phyloP scores from a whole-genome alignment of 1,284 basidiomycete genomes.

The Trichosporon sp. region DNA sequence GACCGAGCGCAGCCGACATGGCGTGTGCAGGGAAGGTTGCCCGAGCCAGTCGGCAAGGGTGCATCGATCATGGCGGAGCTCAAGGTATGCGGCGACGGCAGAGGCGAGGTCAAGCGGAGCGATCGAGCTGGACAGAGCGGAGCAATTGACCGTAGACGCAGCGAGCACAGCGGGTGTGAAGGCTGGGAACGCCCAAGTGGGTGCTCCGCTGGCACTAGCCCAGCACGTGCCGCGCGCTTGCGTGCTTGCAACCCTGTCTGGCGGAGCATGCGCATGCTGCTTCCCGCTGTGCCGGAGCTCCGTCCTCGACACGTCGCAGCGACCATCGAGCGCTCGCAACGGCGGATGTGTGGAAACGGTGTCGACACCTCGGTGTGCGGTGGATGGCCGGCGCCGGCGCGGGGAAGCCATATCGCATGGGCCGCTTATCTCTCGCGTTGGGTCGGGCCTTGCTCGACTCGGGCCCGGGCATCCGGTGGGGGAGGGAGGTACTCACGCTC shows the following conservation, averaged over 20 bases:
- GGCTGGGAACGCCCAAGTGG: neutral
- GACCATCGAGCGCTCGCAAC: too few relatives aligned
- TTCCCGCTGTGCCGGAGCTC: neutral
- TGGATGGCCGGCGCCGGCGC: neutral
- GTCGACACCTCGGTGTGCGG: too few relatives aligned
- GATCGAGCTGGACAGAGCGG: neutral
- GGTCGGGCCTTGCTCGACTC: too few relatives aligned
- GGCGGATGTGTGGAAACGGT: too few relatives aligned
- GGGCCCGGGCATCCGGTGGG: neutral
- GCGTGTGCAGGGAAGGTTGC: neutral
- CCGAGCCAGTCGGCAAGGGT: too few relatives aligned
- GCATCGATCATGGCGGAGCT: neutral
- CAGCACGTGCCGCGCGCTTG: neutral
- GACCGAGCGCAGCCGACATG: neutral
- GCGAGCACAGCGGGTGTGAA: neutral
- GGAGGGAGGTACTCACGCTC: conserved; percentile 5
- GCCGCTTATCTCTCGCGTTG: neutral
- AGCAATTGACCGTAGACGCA: too few relatives aligned
- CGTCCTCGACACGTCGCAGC: neutral
- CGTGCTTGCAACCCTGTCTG: neutral
- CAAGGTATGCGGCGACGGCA: too few relatives aligned
- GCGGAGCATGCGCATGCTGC: neutral
- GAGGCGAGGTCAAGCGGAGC: too few relatives aligned
- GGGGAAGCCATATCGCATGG: neutral
- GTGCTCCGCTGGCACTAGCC: neutral